Percentiles rank a stretch among this genome's conserved stretches.
Evolutionary conservation across 2,329 filamentous ascomycete species (phyloP).

Genomic region (Oidium heveae): DNA sequence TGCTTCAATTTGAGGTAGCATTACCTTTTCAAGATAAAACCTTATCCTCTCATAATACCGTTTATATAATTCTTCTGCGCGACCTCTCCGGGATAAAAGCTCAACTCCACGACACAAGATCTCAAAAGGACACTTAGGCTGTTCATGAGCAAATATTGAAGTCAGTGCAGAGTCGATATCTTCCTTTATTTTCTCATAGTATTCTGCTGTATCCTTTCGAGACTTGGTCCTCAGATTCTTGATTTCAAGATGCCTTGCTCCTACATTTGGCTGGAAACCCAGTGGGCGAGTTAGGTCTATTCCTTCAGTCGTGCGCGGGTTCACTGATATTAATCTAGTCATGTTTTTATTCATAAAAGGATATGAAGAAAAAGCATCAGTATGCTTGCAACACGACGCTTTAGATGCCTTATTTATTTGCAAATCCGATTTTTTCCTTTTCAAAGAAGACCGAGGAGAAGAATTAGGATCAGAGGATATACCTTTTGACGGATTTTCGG

Average conservation of each 20-base stretch:
- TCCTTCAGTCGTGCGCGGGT: constrained; percentile 3
- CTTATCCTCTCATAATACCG: constrained; percentile 42
- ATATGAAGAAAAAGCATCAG: constrained; percentile 16
- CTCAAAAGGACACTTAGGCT: constrained; percentile 52
- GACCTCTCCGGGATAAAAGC: constrained; percentile 62
- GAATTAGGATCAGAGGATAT: background rate
- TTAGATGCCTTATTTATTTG: constrained; percentile 16
- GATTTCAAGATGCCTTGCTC: constrained; percentile 70
- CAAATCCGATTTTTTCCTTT: constrained; percentile 10
- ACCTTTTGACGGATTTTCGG: too few relatives aligned
- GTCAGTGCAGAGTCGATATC: constrained; percentile 51
- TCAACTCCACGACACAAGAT: constrained; percentile 77
- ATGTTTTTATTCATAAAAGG: constrained; percentile 8
- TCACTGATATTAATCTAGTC: constrained; percentile 3
- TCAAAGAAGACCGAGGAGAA: constrained; percentile 3
- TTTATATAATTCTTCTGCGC: constrained; percentile 40
- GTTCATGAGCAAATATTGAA: constrained; percentile 41
- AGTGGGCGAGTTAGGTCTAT: constrained; percentile 10
- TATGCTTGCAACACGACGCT: constrained; percentile 56
- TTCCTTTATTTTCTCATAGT: constrained; percentile 50
- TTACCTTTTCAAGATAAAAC: constrained; percentile 33
- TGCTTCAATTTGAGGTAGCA: constrained; percentile 29
- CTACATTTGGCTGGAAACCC: constrained; percentile 44
- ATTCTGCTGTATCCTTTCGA: constrained; percentile 39
- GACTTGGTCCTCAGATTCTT: constrained; percentile 57